A percentile compares a stretch with the other conserved stretches of the same genome.
Conservation (phyloP, 257 asterid species). For the Ophiorrhiza pumila region DNA sequence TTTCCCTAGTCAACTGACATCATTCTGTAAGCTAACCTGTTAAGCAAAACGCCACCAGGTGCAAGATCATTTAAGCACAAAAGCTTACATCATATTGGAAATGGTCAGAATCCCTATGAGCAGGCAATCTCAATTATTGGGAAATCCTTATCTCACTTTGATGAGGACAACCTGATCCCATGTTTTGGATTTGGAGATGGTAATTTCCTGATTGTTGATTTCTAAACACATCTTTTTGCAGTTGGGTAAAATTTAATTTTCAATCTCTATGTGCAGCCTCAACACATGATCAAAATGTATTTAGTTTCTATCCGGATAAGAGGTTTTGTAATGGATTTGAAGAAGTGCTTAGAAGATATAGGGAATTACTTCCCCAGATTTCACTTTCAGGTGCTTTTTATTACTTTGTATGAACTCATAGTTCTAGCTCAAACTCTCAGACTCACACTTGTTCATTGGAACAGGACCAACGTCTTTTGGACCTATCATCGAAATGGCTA, state of each 20-base stretch:
- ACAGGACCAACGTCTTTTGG: slow-evolving; percentile 88
- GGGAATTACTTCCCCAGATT: slow-evolving; percentile 75
- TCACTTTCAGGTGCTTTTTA: slow-evolving; percentile 64
- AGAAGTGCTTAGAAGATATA: slow-evolving; percentile 73
- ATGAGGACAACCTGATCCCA: slow-evolving; percentile 85
- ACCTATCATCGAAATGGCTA: slow-evolving; percentile 77
- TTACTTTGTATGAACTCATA: neutral
- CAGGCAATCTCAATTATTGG: slow-evolving; percentile 94
- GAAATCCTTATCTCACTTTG: slow-evolving; percentile 75
- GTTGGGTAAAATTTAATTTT: neutral
- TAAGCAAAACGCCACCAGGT: slow-evolving; percentile 35
- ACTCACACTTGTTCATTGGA: neutral
- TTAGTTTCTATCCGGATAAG: slow-evolving; percentile 70
- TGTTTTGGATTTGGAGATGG: slow-evolving; percentile 97
- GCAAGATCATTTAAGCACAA: slow-evolving; percentile 77
- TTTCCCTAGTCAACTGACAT: neutral
- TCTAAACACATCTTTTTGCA: neutral
- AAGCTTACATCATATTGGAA: slow-evolving; percentile 81
- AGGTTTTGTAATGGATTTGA: slow-evolving; percentile 84
- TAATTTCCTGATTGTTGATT: slow-evolving; percentile 3
- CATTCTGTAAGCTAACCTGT: neutral
- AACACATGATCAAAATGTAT: slow-evolving; percentile 92
- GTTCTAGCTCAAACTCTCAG: neutral
- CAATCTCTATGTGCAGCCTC: slow-evolving; percentile 51
- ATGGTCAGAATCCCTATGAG: slow-evolving; percentile 76